A percentile compares a stretch with the other conserved stretches of the same genome.
These are phyloP conservation scores for Yueomyces sp. DNA, from an alignment of 1,139 yeast genomes.

Conservation along the genomic window DNA sequence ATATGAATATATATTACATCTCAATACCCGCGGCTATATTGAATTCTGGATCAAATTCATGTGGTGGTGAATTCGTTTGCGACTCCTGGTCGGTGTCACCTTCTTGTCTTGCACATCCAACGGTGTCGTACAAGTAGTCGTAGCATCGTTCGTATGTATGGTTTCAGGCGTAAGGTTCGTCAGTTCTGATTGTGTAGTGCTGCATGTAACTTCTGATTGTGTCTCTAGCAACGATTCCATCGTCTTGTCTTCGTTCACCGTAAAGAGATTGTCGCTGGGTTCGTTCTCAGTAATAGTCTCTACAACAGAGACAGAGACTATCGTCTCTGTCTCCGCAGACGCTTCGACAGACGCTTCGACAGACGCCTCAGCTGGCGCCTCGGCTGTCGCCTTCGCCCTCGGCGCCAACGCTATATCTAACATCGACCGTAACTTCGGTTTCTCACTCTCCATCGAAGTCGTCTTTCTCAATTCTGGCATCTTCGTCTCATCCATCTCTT, in stretches of 20 bases:
- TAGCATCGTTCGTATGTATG: not conserved
- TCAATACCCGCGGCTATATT: too few species aligned
- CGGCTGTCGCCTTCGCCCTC: not conserved
- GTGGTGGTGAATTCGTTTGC: too few species aligned
- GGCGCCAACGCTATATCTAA: conserved; percentile 16
- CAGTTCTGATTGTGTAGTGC: not conserved
- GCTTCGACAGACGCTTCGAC: too few species aligned
- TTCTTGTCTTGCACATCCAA: not conserved
- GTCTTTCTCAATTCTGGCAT: conserved; percentile 13
- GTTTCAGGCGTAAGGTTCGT: too few species aligned
- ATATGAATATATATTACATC: too few species aligned
- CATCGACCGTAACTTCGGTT: conserved; percentile 12
- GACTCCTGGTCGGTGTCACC: too few species aligned
- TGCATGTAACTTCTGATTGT: conserved; percentile 3
- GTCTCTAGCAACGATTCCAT: conserved; percentile 7
- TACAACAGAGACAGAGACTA: too few species aligned
- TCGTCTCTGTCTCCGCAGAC: too few species aligned
- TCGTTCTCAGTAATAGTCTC: too few species aligned
- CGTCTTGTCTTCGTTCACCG: conserved; percentile 4
- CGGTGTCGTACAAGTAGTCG: not conserved
- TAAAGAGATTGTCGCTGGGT: conserved; percentile 1
- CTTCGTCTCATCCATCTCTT: conserved; percentile 8
- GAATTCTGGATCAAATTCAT: too few species aligned
- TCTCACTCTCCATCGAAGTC: not conserved
- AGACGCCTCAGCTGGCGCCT: not conserved